A percentile compares a stretch with the other conserved stretches of the same genome.
These are phyloP conservation scores for Gillenia trifoliata DNA, from an alignment of 306 rosid genomes.

Conservation along the genomic window DNA sequence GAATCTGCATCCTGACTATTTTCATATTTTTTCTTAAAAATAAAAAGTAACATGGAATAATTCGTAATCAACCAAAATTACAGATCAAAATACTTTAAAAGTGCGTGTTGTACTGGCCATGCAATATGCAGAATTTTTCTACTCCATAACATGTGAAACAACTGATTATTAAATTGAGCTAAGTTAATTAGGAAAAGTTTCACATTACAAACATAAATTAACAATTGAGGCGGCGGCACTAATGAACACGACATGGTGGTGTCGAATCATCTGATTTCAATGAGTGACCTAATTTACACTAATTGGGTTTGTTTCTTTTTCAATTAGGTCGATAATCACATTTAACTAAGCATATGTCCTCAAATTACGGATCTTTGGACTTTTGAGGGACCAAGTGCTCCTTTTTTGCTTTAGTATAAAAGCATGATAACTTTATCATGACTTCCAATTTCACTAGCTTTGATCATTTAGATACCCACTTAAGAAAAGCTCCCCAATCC, in stretches of 20 bases:
- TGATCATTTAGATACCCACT: slow-evolving; percentile 53
- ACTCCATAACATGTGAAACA: not conserved
- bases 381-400: slow-evolving; percentile 31
- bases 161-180: not conserved
- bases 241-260: slow-evolving; percentile 42
- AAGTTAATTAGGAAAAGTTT: not conserved
- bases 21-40: not conserved
- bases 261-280: slow-evolving; percentile 53
- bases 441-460: slow-evolving; percentile 32
- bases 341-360: slow-evolving; percentile 17
- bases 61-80: not conserved
- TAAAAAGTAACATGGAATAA: not conserved
- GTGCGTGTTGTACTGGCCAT: slow-evolving; percentile 2
- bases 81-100: not conserved
- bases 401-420: slow-evolving; percentile 34
- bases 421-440: slow-evolving; percentile 46
- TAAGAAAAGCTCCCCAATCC: slow-evolving; percentile 32
- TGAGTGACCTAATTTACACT: slow-evolving; percentile 25
- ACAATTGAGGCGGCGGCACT: slow-evolving; percentile 25
- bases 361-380: slow-evolving; percentile 27
- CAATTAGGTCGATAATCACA: slow-evolving; percentile 40
- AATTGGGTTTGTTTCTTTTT: slow-evolving; percentile 17
- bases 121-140: not conserved
- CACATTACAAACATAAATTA: not conserved
- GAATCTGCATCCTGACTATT: not conserved